Conservation (phyloP, 163 green algal genomes). For the Scenedesmus sp. region DNA sequence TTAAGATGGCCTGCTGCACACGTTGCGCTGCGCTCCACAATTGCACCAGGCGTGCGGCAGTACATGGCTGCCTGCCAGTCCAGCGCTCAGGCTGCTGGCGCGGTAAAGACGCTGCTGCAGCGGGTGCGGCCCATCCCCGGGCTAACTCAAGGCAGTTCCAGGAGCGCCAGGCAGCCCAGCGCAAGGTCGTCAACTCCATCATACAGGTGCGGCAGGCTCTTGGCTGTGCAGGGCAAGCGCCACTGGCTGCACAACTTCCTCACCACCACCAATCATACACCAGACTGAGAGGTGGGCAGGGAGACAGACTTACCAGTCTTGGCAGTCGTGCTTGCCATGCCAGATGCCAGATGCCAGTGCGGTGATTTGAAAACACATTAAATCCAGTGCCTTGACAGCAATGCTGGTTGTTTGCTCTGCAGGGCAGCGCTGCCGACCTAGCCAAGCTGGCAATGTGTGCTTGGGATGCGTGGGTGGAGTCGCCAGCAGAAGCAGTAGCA, state of each 20-base stretch:
- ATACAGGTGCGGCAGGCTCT: constrained; percentile 57
- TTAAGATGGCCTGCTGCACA: too few relatives aligned
- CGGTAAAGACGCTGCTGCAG: constrained; percentile 66
- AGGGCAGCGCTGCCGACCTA: constrained; percentile 83
- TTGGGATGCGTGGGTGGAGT: constrained; percentile 52
- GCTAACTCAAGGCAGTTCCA: constrained; percentile 51
- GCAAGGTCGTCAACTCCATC: constrained; percentile 77
- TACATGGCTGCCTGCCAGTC: neutral
- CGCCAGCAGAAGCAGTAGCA: neutral
- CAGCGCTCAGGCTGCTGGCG: constrained; percentile 35
- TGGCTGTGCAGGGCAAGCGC: too few relatives aligned
- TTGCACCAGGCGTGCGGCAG: constrained; percentile 30
- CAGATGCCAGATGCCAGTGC: too few relatives aligned
- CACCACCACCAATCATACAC: too few relatives aligned
- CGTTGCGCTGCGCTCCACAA: neutral
- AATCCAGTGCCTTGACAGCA: too few relatives aligned
- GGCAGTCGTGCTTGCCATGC: too few relatives aligned
- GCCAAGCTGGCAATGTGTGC: constrained; percentile 79
- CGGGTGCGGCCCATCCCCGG: constrained; percentile 66
- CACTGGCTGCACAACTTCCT: too few relatives aligned
- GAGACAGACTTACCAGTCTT: too few relatives aligned
- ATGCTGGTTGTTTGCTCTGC: constrained; percentile 47
- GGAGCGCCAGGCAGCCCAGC: constrained; percentile 64
- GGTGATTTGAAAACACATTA: too few relatives aligned
- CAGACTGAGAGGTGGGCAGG: too few relatives aligned